These are phyloP conservation scores for Cercospora citrullina DNA, from an alignment of 2,329 filamentous ascomycete species.

Conservation along the genomic window DNA sequence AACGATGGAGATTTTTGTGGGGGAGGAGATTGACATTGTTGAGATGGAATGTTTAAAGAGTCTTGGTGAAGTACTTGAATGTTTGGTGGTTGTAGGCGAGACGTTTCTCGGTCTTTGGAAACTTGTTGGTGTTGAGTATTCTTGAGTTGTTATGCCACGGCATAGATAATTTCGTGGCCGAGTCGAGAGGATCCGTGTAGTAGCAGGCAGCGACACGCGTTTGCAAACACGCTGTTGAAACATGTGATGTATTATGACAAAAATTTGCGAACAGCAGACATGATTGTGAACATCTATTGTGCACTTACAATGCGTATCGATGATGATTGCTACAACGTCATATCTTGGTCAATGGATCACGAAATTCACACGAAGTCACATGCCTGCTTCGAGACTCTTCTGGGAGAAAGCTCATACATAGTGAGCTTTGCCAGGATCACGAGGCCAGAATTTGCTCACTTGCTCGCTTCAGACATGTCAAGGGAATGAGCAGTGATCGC, in stretches of 20 bases:
- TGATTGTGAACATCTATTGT: background rate
- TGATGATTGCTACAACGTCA: slow-evolving; percentile 9
- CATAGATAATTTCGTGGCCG: background rate
- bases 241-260: background rate
- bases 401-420: background rate
- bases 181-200: background rate
- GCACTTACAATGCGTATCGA: slow-evolving; percentile 5
- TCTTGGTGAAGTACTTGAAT: background rate
- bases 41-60: background rate
- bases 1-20: slow-evolving; percentile 49
- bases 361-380: background rate
- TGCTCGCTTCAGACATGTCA: background rate
- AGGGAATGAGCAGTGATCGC: background rate
- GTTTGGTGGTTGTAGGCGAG: background rate
- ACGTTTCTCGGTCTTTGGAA: background rate
- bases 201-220: background rate
- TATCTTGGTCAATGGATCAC: background rate
- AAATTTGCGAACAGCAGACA: background rate
- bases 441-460: background rate
- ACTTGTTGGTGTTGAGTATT: background rate
- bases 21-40: slow-evolving; percentile 8
- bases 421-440: background rate
- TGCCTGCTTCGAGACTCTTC: background rate
- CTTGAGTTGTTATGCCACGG: background rate
- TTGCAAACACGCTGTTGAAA: background rate